Evolutionary conservation across 192 early-diverging fungal species (phyloP).

Genomic region (Phlyctochytrium arcticum): DNA sequence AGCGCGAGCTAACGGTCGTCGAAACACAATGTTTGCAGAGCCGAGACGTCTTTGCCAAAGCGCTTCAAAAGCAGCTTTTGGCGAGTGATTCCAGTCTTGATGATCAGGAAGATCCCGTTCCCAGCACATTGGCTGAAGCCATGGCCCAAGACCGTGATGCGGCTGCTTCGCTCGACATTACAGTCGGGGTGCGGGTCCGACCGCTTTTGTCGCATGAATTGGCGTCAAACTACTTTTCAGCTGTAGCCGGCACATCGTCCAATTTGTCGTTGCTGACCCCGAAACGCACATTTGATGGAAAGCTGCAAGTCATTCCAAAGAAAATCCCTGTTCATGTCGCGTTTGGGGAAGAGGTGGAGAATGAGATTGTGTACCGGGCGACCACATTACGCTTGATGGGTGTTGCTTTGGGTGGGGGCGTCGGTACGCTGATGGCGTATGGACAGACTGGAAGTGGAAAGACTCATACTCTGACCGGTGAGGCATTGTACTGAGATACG

Average conservation of each 20-base stretch:
- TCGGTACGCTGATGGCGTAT: slow-evolving; percentile 42
- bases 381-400: slow-evolving; percentile 22
- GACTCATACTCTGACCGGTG: slow-evolving; percentile 48
- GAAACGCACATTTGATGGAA: slow-evolving; percentile 11
- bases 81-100: neutral
- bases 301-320: neutral
- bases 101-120: neutral
- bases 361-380: slow-evolving; percentile 30
- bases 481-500: neutral
- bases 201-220: slow-evolving; percentile 30
- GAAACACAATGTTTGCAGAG: no score
- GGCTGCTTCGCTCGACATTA: neutral
- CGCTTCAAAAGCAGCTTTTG: no score
- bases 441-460: slow-evolving; percentile 56
- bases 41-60: no score
- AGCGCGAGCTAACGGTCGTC: no score
- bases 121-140: neutral
- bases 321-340: slow-evolving; percentile 21
- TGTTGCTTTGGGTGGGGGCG: slow-evolving; percentile 32
- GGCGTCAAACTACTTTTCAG: slow-evolving; percentile 8
- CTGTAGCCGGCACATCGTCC: slow-evolving; percentile 1
- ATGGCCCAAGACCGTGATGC: neutral
- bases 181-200: slow-evolving; percentile 24
- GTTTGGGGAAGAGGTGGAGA: slow-evolving; percentile 21
- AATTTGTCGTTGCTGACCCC: slow-evolving; percentile 19